Evolutionary conservation across 768 basidiomycete species (phyloP).

Genomic region (Dictyophora rubrovolvata): DNA sequence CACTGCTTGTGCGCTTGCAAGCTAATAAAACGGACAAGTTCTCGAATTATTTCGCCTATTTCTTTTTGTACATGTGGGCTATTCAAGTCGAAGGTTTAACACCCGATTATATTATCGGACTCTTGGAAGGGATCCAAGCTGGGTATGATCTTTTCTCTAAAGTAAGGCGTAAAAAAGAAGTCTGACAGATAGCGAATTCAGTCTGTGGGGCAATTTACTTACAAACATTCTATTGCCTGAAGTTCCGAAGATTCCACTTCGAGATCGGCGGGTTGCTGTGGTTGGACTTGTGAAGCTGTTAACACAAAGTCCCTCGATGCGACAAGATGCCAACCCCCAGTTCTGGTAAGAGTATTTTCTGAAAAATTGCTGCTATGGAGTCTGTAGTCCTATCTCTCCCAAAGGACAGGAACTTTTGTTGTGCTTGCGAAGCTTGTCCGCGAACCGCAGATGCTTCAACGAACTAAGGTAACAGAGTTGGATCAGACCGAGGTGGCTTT

Average conservation of each 20-base stretch:
- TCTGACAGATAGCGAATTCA: conserved; percentile 19
- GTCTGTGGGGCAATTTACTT: conserved; percentile 74
- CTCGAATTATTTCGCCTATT: conserved; percentile 70
- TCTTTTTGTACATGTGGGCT: conserved; percentile 68
- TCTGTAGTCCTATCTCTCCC: background rate
- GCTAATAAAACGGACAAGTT: conserved; percentile 84
- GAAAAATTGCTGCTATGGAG: background rate
- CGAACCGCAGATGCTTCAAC: conserved; percentile 56
- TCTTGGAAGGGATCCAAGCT: conserved; percentile 75
- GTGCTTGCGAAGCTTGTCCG: conserved; percentile 68
- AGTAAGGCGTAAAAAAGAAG: background rate
- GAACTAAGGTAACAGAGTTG: conserved; percentile 19
- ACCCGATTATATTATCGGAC: conserved; percentile 70
- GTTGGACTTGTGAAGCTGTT: conserved; percentile 75
- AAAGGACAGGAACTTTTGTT: conserved; percentile 61
- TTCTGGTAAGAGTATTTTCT: conserved; percentile 43
- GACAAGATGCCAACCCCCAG: conserved; percentile 49
- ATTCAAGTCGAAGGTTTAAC: conserved; percentile 61
- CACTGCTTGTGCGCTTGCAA: conserved; percentile 79
- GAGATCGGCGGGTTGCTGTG: conserved; percentile 76
- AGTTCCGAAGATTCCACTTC: conserved; percentile 65
- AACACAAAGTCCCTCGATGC: conserved; percentile 61
- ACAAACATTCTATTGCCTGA: conserved; percentile 72
- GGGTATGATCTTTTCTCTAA: conserved; percentile 38
- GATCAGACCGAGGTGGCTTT: conserved; percentile 48